phyloP scores from a whole-genome alignment of 2,329 filamentous ascomycete genomes.

The Xylaria sp. region DNA sequence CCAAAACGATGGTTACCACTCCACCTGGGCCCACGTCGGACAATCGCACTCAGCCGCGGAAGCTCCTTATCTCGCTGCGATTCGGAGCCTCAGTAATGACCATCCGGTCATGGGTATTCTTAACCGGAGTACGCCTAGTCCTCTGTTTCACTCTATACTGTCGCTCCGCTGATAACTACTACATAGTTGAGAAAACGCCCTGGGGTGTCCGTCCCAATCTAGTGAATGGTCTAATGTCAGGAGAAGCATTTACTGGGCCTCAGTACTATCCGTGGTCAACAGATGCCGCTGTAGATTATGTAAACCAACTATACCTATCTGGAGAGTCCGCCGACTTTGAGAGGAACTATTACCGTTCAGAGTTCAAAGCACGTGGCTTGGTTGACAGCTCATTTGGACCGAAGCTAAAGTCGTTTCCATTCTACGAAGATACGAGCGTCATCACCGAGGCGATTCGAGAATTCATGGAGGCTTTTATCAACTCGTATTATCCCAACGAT shows the following conservation, averaged over 20 bases:
- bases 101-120: constrained; percentile 57
- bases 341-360: constrained; percentile 24
- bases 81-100: constrained; percentile 55
- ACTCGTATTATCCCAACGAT: constrained; percentile 55
- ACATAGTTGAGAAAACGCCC: constrained; percentile 46
- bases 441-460: constrained; percentile 51
- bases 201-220: constrained; percentile 48
- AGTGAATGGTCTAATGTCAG: constrained; percentile 17
- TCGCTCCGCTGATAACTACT: constrained; percentile 20
- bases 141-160: background rate
- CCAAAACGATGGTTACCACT: constrained; percentile 58
- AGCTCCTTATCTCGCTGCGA: constrained; percentile 56
- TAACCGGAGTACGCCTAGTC: constrained; percentile 47
- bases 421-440: constrained; percentile 54
- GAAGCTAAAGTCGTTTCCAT: constrained; percentile 55
- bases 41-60: constrained; percentile 57
- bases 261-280: constrained; percentile 49
- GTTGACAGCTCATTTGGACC: constrained; percentile 52
- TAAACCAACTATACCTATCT: constrained; percentile 27
- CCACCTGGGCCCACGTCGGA: constrained; percentile 56
- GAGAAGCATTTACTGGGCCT: constrained; percentile 36
- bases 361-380: constrained; percentile 51
- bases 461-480: constrained; percentile 55
- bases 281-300: constrained; percentile 44
- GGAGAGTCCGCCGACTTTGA: constrained; percentile 23